Percentiles rank a stretch among this genome's conserved stretches.
Evolutionary conservation across 2,329 filamentous ascomycete genomes (phyloP).

Genomic region (Chaetomiaceae sp.): DNA sequence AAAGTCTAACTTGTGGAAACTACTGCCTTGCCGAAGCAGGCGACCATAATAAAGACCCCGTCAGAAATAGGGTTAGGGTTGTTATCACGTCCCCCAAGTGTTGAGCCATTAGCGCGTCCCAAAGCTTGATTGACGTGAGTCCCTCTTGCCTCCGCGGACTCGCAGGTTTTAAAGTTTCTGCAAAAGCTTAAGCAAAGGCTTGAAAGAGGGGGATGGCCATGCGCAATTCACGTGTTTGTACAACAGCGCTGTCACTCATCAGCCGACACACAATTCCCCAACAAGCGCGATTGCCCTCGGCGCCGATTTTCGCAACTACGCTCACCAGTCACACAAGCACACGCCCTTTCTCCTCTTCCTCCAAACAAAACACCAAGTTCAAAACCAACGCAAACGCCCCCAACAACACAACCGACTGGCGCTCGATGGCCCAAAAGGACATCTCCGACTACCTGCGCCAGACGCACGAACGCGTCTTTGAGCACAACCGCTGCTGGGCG

Average conservation of each 20-base stretch:
- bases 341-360: neutral
- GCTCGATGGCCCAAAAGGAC: constrained; percentile 34
- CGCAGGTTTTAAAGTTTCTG: neutral
- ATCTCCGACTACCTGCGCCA: constrained; percentile 55
- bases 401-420: constrained; percentile 14
- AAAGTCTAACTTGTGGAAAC: too few species aligned
- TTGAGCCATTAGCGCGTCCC: neutral
- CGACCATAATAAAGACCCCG: neutral
- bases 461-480: constrained; percentile 63
- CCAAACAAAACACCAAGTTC: neutral
- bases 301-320: neutral
- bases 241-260: constrained; percentile 8
- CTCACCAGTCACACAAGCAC: neutral
- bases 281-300: neutral
- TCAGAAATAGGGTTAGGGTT: constrained; percentile 10
- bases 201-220: constrained; percentile 7
- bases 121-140: constrained; percentile 1
- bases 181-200: neutral
- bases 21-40: too few species aligned
- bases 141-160: neutral
- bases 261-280: constrained; percentile 4
- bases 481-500: constrained; percentile 65
- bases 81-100: neutral
- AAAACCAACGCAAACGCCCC: neutral
- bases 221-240: constrained; percentile 13